Evolutionary conservation across 2,329 filamentous ascomycete species (phyloP), one percentile per base, ranked within the genome.

Genomic region (Septoria linicola): DNA sequence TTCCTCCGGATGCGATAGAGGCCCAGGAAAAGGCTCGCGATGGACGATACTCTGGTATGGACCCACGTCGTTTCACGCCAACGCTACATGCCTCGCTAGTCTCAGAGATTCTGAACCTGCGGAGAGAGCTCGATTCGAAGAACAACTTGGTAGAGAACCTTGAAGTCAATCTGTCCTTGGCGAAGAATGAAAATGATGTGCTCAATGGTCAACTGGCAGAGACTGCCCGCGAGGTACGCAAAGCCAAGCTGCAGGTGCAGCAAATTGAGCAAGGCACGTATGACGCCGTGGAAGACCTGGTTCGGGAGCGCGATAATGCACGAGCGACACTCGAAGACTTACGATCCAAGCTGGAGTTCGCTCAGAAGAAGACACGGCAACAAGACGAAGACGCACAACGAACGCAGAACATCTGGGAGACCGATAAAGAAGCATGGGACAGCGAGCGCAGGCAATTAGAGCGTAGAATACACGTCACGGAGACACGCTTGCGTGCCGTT

Each of bases 71-170:
- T 31, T 96, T 99, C 66, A 99, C 93, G 0, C 93, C 93, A 1
- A 97, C 91, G 0, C 74, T 99, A 8, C 93, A 97, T 69, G 93
- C 93, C 7, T 96, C 89, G 42, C 76, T 99, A 5, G 92, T 99
- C 1, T 92, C 92, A 0, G 93, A 99, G 69, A 99, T 99, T 57
- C 76, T 99, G 32, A 83, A 84, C 2, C 73, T 99, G 42, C 83
- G 91, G 17, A 80, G 93, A 51, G 93, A 99, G 59, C 82, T 97
- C 56, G 93, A 99, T 66, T 89, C 88, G 35, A 96, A 96, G 71
- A 81, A 85, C 37, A 88, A 83, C 62, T 80, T 89, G 46, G 96
- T 99, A 48, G 91, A 96, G 66, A 83, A 81, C 46, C 76, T 99
- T 13, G 93, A 99, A 71, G 75, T 79, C 1, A 83, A 79, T 20